These are phyloP conservation scores for Cerioporus squamosus DNA, from an alignment of 1,284 basidiomycete species.

Conservation along the genomic window DNA sequence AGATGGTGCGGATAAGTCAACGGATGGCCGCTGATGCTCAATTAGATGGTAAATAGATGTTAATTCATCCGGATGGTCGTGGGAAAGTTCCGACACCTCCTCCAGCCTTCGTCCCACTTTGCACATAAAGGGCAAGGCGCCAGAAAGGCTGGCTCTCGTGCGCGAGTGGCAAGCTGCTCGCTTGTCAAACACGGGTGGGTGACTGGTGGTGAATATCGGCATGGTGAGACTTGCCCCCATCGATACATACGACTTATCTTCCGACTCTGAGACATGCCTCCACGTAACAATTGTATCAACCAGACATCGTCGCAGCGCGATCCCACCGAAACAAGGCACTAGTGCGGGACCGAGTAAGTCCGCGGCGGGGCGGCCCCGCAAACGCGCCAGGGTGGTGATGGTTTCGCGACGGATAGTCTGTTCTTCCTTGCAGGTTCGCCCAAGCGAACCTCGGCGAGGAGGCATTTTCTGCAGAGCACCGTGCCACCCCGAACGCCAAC, in stretches of 20 bases:
- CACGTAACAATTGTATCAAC: neutral
- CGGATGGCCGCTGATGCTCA: too few species aligned
- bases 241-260: neutral
- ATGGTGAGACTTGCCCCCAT: neutral
- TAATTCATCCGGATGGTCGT: too few species aligned
- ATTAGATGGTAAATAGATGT: too few species aligned
- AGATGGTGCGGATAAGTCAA: too few species aligned
- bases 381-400: neutral
- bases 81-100: too few species aligned
- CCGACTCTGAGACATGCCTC: neutral
- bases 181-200: too few species aligned
- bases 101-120: neutral
- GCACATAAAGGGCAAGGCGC: conserved; percentile 3
- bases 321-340: neutral
- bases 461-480: too few species aligned
- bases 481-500: too few species aligned
- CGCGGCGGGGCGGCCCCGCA: neutral
- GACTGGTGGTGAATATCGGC: too few species aligned
- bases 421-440: neutral
- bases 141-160: neutral
- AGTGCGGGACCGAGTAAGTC: neutral
- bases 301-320: neutral
- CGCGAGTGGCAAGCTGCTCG: neutral
- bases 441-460: too few species aligned
- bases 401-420: neutral